Evolutionary conservation across 108 stramenopile species (phyloP).

Genomic region (Craspedostauros australis): DNA sequence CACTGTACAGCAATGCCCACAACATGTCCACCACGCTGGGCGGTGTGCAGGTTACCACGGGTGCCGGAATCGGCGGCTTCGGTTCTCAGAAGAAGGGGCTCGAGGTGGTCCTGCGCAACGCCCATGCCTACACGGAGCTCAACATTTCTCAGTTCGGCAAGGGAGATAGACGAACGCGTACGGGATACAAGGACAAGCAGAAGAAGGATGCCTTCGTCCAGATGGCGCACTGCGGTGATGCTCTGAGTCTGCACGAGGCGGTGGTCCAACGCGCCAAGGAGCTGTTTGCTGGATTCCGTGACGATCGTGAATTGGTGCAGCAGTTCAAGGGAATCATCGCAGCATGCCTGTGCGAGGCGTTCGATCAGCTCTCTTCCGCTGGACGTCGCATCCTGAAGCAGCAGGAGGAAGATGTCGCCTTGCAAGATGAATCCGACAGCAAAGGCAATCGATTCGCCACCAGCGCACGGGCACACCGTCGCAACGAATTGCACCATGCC

Average conservation of each 20-base stretch:
- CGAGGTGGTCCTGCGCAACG: constrained; percentile 74
- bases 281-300: constrained; percentile 87
- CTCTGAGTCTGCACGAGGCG: constrained; percentile 76
- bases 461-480: constrained; percentile 51
- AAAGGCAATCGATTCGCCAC: constrained; percentile 2
- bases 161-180: constrained; percentile 75
- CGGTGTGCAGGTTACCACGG: constrained; percentile 49
- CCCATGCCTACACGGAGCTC: constrained; percentile 80
- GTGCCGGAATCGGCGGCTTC: constrained; percentile 66
- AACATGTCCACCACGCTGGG: constrained; percentile 77
- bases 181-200: constrained; percentile 88
- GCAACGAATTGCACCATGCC: constrained; percentile 77
- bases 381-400: constrained; percentile 63
- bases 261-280: constrained; percentile 81
- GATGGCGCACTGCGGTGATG: constrained; percentile 79
- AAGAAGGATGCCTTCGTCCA: constrained; percentile 71
- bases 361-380: constrained; percentile 66
- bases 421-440: constrained; percentile 2
- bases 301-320: constrained; percentile 87
- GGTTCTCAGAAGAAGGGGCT: constrained; percentile 40
- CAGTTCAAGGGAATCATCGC: constrained; percentile 58
- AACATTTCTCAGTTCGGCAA: constrained; percentile 86
- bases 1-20: constrained; percentile 67
- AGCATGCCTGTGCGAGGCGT: constrained; percentile 79
- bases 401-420: constrained; percentile 37